A percentile compares a stretch with the other conserved stretches of the same genome.
These are phyloP conservation scores for Phytophthora constricta DNA, from an alignment of 352 stramenopile species.

Conservation along the genomic window DNA sequence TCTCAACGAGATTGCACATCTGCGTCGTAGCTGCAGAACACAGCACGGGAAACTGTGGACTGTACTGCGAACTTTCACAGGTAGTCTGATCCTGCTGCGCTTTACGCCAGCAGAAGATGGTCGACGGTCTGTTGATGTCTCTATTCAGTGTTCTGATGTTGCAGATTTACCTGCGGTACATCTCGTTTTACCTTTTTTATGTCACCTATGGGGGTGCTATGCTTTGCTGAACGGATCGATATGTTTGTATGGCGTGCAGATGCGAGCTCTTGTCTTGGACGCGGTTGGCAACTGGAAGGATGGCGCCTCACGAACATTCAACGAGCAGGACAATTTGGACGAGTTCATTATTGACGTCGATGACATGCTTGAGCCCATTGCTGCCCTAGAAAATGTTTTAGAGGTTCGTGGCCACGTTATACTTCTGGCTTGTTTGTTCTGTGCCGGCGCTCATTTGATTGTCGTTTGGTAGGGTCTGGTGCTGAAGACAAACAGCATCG, in stretches of 20 bases:
- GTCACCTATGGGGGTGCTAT: background rate
- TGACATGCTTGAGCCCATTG: conserved; percentile 37
- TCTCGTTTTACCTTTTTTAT: background rate
- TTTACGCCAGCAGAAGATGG: conserved; percentile 33
- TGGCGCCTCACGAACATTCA: background rate
- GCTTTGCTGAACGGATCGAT: conserved; percentile 1
- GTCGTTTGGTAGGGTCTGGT: conserved; percentile 37
- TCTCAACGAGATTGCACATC: conserved; percentile 17
- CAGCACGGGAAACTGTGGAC: conserved; percentile 62
- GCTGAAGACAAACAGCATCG: conserved; percentile 40
- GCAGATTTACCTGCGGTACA: conserved; percentile 68
- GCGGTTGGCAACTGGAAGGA: conserved; percentile 27
- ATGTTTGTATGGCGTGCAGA: conserved; percentile 34
- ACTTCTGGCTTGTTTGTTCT: background rate
- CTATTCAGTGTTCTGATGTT: conserved; percentile 58
- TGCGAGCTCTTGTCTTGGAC: conserved; percentile 56
- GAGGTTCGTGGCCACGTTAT: conserved; percentile 23
- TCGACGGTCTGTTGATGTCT: conserved; percentile 46
- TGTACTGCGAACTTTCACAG: conserved; percentile 46
- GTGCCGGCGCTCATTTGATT: conserved; percentile 1
- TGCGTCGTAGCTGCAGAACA: conserved; percentile 45
- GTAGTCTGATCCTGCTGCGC: conserved; percentile 57
- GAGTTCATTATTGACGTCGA: conserved; percentile 23
- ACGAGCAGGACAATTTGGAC: conserved; percentile 10
- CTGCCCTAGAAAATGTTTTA: conserved; percentile 31